Conservation (phyloP, 169 alveolate genomes). For the Eimeria maxima region DNA sequence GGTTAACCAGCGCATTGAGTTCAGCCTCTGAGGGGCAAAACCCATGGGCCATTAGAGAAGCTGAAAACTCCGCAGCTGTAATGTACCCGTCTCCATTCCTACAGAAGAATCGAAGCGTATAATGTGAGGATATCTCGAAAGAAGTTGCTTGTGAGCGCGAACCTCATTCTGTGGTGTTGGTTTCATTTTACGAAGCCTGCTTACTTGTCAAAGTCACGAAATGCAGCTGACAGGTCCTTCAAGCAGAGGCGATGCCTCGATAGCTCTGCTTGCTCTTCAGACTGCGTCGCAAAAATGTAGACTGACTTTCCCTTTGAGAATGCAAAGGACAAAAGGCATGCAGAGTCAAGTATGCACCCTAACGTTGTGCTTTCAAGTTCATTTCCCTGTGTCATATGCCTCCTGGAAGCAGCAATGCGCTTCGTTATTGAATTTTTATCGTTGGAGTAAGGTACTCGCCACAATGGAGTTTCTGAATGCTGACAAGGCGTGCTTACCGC, state of each 20-base stretch:
- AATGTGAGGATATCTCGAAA: not conserved
- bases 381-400: not conserved
- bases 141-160: not conserved
- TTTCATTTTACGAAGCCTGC: not conserved
- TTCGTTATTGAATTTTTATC: not conserved
- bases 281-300: constrained; percentile 62
- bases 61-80: constrained; percentile 78
- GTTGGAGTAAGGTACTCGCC: not conserved
- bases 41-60: constrained; percentile 71
- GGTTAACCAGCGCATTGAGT: constrained; percentile 66
- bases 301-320: not conserved
- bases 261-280: constrained; percentile 83
- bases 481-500: constrained; percentile 69
- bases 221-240: constrained; percentile 79
- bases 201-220: constrained; percentile 81
- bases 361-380: not conserved
- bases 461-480: not conserved
- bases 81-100: constrained; percentile 83
- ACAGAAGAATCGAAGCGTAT: not conserved
- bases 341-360: not conserved
- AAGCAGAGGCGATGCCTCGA: constrained; percentile 79
- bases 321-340: no score
- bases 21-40: constrained; percentile 80
- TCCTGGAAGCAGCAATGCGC: no score
- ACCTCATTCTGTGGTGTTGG: not conserved